A percentile compares a stretch with the other conserved stretches of the same genome.
Evolutionary conservation across 2,329 filamentous ascomycete species (phyloP).

Genomic region (Fusarium sp.): DNA sequence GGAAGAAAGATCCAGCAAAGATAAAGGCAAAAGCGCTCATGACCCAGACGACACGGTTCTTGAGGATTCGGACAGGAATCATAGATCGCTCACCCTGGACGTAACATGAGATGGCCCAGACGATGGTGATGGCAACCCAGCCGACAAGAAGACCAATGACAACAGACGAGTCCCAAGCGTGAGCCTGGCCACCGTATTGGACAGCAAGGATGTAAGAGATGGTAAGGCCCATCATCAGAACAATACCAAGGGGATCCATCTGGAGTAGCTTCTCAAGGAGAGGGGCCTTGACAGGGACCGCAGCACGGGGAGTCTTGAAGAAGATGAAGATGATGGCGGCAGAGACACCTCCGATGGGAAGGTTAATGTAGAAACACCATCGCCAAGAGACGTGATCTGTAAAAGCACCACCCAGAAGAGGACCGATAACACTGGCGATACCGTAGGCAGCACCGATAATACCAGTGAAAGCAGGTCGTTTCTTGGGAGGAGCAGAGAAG

Average conservation of each 20-base stretch:
- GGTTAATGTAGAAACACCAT: conserved; percentile 58
- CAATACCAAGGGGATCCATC: conserved; percentile 61
- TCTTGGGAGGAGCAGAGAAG: conserved; percentile 55
- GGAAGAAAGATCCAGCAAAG: conserved; percentile 59
- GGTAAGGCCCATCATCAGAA: conserved; percentile 60
- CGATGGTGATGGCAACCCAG: conserved; percentile 50
- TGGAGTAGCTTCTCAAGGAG: conserved; percentile 61
- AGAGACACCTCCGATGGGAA: conserved; percentile 54
- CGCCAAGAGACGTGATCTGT: conserved; percentile 55
- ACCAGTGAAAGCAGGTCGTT: conserved; percentile 54
- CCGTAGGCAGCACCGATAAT: conserved; percentile 55
- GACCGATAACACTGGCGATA: conserved; percentile 54
- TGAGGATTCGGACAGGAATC: conserved; percentile 56
- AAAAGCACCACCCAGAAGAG: conserved; percentile 55
- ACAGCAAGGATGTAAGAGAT: conserved; percentile 61
- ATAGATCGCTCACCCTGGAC: conserved; percentile 61
- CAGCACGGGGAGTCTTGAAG: conserved; percentile 58
- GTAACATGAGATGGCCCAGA: conserved; percentile 55
- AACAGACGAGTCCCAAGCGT: conserved; percentile 57
- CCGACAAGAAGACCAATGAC: conserved; percentile 61
- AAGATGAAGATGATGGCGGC: conserved; percentile 55
- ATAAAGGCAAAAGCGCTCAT: conserved; percentile 58
- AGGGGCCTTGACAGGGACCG: conserved; percentile 53
- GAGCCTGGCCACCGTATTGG: conserved; percentile 61
- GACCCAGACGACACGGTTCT: conserved; percentile 54